Conservation (phyloP, 768 basidiomycete species). For the Lentinula detonsa region DNA sequence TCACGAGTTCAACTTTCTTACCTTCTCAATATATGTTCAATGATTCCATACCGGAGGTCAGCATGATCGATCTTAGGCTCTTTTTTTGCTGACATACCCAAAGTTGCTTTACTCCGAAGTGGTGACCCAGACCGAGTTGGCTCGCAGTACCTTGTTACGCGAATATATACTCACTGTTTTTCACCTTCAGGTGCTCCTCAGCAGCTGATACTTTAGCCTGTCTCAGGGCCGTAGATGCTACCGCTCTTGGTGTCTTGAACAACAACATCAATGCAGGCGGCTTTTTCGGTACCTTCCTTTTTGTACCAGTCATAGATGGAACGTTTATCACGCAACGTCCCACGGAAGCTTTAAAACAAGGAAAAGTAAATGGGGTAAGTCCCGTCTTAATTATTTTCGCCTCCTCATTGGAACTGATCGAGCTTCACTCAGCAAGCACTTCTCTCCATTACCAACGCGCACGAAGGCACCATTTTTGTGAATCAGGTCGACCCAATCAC, state of each 20-base stretch:
- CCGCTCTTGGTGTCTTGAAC: conserved; percentile 20
- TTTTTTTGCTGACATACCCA: not conserved
- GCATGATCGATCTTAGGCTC: not conserved
- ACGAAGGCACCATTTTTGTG: conserved; percentile 26
- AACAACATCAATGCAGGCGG: conserved; percentile 17
- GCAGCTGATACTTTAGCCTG: conserved; percentile 10
- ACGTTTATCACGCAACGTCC: conserved; percentile 26
- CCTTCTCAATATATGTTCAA: conserved; percentile 28
- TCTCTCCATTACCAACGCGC: conserved; percentile 19
- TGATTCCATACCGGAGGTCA: conserved; percentile 20
- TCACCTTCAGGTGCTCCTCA: conserved; percentile 15
- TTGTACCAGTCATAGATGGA: conserved; percentile 31
- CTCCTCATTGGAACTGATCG: too few species aligned
- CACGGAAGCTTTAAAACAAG: conserved; percentile 19
- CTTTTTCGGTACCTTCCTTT: conserved; percentile 24
- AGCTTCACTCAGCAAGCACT: conserved; percentile 13
- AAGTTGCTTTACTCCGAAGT: conserved; percentile 16
- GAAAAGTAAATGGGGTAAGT: conserved; percentile 22
- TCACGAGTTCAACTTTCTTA: conserved; percentile 27
- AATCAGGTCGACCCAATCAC: conserved; percentile 12
- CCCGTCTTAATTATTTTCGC: not conserved
- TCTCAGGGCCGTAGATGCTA: conserved; percentile 15
- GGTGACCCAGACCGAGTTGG: conserved; percentile 14
- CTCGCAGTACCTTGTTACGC: not conserved
- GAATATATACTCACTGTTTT: not conserved